Conservation (phyloP, 371 early-diverging fungal genomes). For the Mortierella sp. region DNA sequence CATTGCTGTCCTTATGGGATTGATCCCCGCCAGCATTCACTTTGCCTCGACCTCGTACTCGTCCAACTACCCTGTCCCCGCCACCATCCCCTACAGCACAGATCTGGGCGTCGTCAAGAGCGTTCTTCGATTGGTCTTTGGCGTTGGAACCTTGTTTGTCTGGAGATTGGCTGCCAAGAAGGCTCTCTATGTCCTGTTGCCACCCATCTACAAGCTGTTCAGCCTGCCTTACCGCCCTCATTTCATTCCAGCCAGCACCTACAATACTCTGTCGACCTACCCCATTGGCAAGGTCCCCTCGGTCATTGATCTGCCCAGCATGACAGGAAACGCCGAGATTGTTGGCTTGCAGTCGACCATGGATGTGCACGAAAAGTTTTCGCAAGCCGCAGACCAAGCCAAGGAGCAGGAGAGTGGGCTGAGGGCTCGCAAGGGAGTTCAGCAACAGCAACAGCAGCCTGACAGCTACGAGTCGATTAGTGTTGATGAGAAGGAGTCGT, state of each 20-base stretch:
- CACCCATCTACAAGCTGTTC: slow-evolving; percentile 74
- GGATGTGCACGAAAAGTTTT: slow-evolving; percentile 67
- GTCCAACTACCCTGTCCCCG: slow-evolving; percentile 53
- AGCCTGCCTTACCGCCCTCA: slow-evolving; percentile 69
- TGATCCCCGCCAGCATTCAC: slow-evolving; percentile 70
- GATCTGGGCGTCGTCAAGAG: slow-evolving; percentile 61
- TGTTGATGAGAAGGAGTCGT: slow-evolving; percentile 24
- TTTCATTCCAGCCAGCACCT: slow-evolving; percentile 63
- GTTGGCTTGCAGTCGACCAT: slow-evolving; percentile 70
- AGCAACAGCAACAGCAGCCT: neutral
- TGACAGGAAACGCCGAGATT: slow-evolving; percentile 62
- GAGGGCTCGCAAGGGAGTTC: slow-evolving; percentile 55
- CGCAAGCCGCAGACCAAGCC: slow-evolving; percentile 51
- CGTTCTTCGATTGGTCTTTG: slow-evolving; percentile 59
- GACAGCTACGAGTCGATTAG: slow-evolving; percentile 17
- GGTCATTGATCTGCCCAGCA: slow-evolving; percentile 68
- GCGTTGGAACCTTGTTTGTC: slow-evolving; percentile 69
- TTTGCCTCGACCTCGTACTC: slow-evolving; percentile 58
- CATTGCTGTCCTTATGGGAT: slow-evolving; percentile 76
- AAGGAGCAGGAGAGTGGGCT: slow-evolving; percentile 41
- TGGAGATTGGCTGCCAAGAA: slow-evolving; percentile 76
- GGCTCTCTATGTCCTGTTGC: slow-evolving; percentile 67
- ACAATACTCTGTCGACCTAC: slow-evolving; percentile 68
- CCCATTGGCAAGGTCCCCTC: slow-evolving; percentile 75
- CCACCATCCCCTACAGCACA: slow-evolving; percentile 59